Base-by-base conservation (phyloP, 352 stramenopile species). In the Phytophthora capsici region DNA sequence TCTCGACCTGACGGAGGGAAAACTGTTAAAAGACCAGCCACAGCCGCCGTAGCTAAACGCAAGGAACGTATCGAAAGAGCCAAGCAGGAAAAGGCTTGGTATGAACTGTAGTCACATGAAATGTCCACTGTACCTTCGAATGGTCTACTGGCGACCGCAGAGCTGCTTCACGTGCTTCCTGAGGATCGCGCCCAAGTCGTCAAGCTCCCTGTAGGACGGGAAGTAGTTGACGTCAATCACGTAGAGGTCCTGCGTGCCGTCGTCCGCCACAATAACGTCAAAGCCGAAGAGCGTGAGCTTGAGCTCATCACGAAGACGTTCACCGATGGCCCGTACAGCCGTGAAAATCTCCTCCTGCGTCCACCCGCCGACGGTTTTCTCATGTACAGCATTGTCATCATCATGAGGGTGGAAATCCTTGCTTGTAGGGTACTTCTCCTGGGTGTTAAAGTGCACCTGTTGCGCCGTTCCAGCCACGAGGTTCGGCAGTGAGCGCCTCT, bases 211-310 rank as follows among this genome's bases (percentile, higher is more conserved):
- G 72, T 93, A 95, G 4, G 87, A 95, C 45, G 87, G 87, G 53
- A 95, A 95, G 66, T 95, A 95, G 69, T 95, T 95, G 60, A 95
- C 82, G 46, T 95, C 87, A 57, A 95, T 91, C 32, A 95, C 87
- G 45, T 81, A 84, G 22, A 89, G 69, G 25, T 86, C 79, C 16
- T 73, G 55, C 17, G 69, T 78, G 23, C 46, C 59, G 30, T 76
- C 65, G 57, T 90, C 77, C 20, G 79, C 82, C 34, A 94, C 59
- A 71, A 95, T 95, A 44, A 94, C 87, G 60, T 95, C 87, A 43
- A 92, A 95, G 43, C 87, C 87, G 57, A 95, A 95, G 13, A 95
- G 70, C 45, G 85, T 88, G 12, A 95, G 71, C 23, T 80, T 61
- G 6, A 93, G 66, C 44, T 80, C 66, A 28, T 86, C 58, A n/a